phyloP scores from a whole-genome alignment of 371 early-diverging fungal genomes.

The Mortierella polycephala region DNA sequence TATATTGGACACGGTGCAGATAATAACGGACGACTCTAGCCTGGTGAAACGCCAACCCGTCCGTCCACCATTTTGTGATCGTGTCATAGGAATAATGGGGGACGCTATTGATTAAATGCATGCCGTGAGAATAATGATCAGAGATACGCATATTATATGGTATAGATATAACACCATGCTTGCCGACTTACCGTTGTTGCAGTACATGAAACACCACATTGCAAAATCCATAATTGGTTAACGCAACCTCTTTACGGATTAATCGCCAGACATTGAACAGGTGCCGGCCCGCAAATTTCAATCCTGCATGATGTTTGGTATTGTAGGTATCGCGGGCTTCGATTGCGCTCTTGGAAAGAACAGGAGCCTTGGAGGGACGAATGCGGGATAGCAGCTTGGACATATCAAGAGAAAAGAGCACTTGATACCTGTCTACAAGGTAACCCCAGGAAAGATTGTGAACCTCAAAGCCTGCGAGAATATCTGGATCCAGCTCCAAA shows the following conservation, averaged over 20 bases:
- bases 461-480: conserved; percentile 88
- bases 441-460: conserved; percentile 91
- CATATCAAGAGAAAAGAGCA: conserved; percentile 30
- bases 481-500: conserved; percentile 82
- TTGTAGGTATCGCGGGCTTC: conserved; percentile 42
- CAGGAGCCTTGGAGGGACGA: conserved; percentile 30
- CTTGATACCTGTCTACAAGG: conserved; percentile 70
- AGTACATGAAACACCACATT: conserved; percentile 77
- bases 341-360: conserved; percentile 47
- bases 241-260: conserved; percentile 74
- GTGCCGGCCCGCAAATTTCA: conserved; percentile 79
- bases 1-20: conserved; percentile 73
- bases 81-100: conserved; percentile 71
- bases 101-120: conserved; percentile 50
- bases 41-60: conserved; percentile 59
- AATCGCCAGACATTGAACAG: conserved; percentile 91
- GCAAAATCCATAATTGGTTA: conserved; percentile 83
- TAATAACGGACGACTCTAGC: conserved; percentile 75
- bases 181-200: conserved; percentile 65
- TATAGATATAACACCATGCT: background rate
- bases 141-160: background rate
- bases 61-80: conserved; percentile 73
- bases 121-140: background rate
- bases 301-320: conserved; percentile 64
- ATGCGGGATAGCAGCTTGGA: conserved; percentile 42